These are phyloP conservation scores for Suhomyces pyralidae DNA, from an alignment of 805 yeast genomes.

Conservation along the genomic window DNA sequence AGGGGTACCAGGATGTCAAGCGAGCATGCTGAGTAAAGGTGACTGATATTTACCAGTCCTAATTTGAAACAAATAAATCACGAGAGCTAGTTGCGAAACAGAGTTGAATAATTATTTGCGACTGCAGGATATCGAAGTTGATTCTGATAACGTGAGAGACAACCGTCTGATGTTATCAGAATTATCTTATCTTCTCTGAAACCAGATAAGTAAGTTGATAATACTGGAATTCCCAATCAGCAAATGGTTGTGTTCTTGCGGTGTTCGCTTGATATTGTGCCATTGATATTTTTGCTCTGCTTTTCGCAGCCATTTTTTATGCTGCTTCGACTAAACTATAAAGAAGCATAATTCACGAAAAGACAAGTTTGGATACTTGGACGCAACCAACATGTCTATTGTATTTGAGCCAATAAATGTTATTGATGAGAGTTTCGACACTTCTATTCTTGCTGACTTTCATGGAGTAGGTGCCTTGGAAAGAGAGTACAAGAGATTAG, in stretches of 20 bases:
- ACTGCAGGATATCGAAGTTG: neutral
- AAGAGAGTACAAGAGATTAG: neutral
- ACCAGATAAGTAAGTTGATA: too few relatives aligned
- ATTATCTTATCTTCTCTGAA: neutral
- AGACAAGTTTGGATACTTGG: neutral
- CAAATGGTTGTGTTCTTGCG: neutral
- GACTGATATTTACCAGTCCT: too few relatives aligned
- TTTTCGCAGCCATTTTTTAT: neutral
- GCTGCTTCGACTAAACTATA: neutral
- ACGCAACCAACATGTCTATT: neutral
- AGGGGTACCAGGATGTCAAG: too few relatives aligned
- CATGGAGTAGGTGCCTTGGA: neutral
- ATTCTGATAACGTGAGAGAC: too few relatives aligned
- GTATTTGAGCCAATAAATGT: conserved; percentile 8
- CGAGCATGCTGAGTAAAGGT: too few relatives aligned
- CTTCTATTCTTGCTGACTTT: neutral
- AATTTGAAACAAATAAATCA: too few relatives aligned
- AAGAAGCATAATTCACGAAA: neutral
- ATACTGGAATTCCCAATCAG: neutral
- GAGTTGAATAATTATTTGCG: neutral
- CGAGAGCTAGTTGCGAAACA: too few relatives aligned
- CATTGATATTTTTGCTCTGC: neutral
- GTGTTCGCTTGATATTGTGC: neutral
- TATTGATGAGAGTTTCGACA: conserved; percentile 17
- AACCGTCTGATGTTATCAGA: too few relatives aligned